Conservation (phyloP, 2,329 filamentous ascomycete species). For the Hypocreales sp. region DNA sequence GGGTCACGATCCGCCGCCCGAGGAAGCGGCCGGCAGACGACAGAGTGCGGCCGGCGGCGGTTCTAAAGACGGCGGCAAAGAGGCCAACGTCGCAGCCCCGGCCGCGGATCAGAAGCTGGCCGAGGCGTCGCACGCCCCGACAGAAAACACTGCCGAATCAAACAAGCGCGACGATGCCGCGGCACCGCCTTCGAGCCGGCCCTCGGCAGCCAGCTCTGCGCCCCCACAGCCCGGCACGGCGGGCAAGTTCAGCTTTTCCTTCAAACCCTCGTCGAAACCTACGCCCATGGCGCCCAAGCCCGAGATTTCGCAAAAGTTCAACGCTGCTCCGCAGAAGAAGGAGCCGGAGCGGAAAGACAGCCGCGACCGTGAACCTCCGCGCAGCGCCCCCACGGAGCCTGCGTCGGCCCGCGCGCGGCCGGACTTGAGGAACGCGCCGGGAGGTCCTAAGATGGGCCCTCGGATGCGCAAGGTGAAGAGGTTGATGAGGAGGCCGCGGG, state of each 20-base stretch:
- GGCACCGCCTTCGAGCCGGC: slow-evolving; percentile 1
- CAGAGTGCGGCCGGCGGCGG: slow-evolving; percentile 5
- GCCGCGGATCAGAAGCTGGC: slow-evolving; percentile 1
- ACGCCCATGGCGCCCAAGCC: slow-evolving; percentile 42
- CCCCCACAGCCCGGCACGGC: slow-evolving; percentile 25
- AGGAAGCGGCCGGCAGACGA: slow-evolving; percentile 7
- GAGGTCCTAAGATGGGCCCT: slow-evolving; percentile 22
- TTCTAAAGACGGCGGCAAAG: slow-evolving; percentile 4
- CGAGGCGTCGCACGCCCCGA: background rate
- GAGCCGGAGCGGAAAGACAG: slow-evolving; percentile 10
- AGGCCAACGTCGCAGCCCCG: slow-evolving; percentile 6
- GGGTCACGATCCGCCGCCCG: slow-evolving; percentile 3
- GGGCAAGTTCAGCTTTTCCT: slow-evolving; percentile 82
- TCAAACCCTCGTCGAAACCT: slow-evolving; percentile 58
- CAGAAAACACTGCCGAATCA: background rate
- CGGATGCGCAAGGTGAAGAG: slow-evolving; percentile 49
- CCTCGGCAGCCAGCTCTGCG: slow-evolving; percentile 27
- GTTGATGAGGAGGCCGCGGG: slow-evolving; percentile 54
- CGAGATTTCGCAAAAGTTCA: slow-evolving; percentile 54
- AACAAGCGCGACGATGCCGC: slow-evolving; percentile 3
- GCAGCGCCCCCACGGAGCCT: slow-evolving; percentile 36
- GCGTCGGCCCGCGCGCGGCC: slow-evolving; percentile 28
- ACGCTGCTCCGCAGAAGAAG: slow-evolving; percentile 40
- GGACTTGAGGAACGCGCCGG: slow-evolving; percentile 15
- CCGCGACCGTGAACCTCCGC: slow-evolving; percentile 30